Percentiles rank a stretch among this genome's conserved stretches.
Conservation (phyloP, 495 filamentous ascomycete species). For the Bombardia bombarda region DNA sequence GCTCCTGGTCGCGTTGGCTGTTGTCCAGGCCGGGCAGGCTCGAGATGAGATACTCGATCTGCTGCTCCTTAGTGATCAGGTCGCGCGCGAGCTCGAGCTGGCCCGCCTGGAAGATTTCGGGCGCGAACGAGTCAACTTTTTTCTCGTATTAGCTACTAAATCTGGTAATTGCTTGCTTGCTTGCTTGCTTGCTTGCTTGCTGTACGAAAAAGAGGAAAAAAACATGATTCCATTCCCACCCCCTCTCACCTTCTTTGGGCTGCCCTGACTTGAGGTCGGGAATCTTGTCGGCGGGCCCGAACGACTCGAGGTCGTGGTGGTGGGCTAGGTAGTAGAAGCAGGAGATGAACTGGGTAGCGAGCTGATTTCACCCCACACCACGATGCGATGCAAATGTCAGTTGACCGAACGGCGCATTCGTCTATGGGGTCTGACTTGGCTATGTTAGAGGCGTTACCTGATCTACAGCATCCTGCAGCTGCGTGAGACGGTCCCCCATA, state of each 20-base stretch:
- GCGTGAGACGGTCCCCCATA: not conserved
- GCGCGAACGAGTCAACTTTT: constrained; percentile 51
- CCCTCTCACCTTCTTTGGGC: constrained; percentile 28
- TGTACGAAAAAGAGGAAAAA: not conserved
- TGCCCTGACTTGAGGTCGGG: constrained; percentile 46
- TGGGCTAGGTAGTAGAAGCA: constrained; percentile 72
- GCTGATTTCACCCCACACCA: too few species aligned
- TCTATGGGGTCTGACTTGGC: not conserved
- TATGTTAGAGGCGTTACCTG: too few species aligned
- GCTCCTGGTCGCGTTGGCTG: constrained; percentile 74
- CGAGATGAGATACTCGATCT: constrained; percentile 82
- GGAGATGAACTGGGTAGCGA: constrained; percentile 83
- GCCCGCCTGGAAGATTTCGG: constrained; percentile 58
- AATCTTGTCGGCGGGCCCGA: constrained; percentile 51
- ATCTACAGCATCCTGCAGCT: not conserved
- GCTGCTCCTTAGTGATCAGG: constrained; percentile 83
- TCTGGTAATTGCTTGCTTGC: not conserved
- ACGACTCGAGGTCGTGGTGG: constrained; percentile 67
- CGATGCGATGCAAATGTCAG: not conserved
- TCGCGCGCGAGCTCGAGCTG: constrained; percentile 80
- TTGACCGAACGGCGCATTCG: not conserved
- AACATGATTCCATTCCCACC: not conserved
- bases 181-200: not conserved
- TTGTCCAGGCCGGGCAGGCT: constrained; percentile 79
- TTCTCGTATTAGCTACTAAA: not conserved